Percentiles rank a stretch among this genome's conserved stretches.
phyloP scores from a whole-genome alignment of 305 asterid species.

The Salvia sclarea region DNA sequence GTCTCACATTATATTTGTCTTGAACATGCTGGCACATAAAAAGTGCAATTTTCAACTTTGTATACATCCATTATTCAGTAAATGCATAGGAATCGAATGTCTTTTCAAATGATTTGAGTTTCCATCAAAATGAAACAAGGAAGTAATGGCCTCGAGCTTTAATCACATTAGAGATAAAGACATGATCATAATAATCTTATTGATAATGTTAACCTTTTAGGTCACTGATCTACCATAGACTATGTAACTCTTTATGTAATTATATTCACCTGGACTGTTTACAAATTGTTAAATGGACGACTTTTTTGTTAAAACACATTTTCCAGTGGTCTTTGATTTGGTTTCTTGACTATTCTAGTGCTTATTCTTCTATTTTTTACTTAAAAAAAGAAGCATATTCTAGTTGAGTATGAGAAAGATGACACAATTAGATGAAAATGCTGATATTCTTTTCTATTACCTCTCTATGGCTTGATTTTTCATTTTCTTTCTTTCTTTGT shows the following conservation, averaged over 20 bases:
- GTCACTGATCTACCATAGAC: background rate
- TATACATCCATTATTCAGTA: slow-evolving; percentile 10
- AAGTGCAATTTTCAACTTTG: background rate
- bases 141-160: slow-evolving; percentile 5
- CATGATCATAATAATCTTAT: slow-evolving; percentile 10
- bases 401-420: background rate
- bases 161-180: background rate
- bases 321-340: slow-evolving; percentile 1
- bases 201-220: slow-evolving; percentile 4
- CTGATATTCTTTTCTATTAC: background rate
- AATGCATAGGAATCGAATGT: background rate
- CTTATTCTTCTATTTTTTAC: background rate
- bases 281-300: background rate
- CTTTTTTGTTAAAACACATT: slow-evolving; percentile 1
- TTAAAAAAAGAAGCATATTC: background rate
- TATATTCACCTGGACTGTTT: background rate
- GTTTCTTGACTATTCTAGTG: slow-evolving; percentile 8
- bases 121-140: slow-evolving; percentile 1
- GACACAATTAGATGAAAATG: slow-evolving; percentile 5
- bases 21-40: slow-evolving; percentile 9
- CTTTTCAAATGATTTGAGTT: background rate
- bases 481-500: background rate
- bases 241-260: slow-evolving; percentile 3
- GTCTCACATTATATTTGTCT: background rate
- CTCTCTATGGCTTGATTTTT: background rate